Evolutionary conservation across 2,329 filamentous ascomycete genomes (phyloP), one percentile per base, ranked within the genome.

Genomic region (Curvularia eragrostidis): DNA sequence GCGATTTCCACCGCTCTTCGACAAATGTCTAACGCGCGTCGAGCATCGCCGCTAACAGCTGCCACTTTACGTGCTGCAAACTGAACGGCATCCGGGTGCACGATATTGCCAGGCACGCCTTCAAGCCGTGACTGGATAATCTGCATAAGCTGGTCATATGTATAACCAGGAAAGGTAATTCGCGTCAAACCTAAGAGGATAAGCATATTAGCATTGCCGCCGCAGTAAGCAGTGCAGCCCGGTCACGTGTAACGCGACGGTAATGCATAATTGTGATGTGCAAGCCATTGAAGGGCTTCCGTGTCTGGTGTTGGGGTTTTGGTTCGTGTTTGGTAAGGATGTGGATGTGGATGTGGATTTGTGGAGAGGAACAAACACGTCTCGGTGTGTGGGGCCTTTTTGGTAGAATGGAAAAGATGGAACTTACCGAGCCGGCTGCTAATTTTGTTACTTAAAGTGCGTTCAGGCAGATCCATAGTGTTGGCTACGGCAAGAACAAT

Each of bases 401-500:
- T 63, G 59, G 61, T 18, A 46, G 24, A 46, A 71, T 59, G 34
- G 58, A 41, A 23, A 65, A 61, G 61, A 57, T 39, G 61, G 60
- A 54, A 74, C 75, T 64, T 73, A 78, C 75, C 75, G 70, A 78
- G 64, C 59, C 95, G 88, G 75, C 92, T 97, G 74, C 92, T 97
- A 75, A 99, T 99, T 77, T 99, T 99, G 81, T 99, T 99, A 78
- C 92, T 97, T 36, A 99, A 83, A 0, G 95, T 99, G 73, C 95
- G 85, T 78, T 99, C 95, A 0, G 95, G 95, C 56, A 99, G 80
- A 79, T 99, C 95, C 95, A 99, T 99, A 23, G 95, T 99, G 77
- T 99, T 99, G 51, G 95, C 96, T 18, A 99, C 95, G 10, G 96
- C 96, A 6, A 99, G 86, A 6, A 99, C 96, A 75, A 99, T 97